Evolutionary conservation across 108 stramenopile species (phyloP).

Genomic region (Nitzschia sp.): DNA sequence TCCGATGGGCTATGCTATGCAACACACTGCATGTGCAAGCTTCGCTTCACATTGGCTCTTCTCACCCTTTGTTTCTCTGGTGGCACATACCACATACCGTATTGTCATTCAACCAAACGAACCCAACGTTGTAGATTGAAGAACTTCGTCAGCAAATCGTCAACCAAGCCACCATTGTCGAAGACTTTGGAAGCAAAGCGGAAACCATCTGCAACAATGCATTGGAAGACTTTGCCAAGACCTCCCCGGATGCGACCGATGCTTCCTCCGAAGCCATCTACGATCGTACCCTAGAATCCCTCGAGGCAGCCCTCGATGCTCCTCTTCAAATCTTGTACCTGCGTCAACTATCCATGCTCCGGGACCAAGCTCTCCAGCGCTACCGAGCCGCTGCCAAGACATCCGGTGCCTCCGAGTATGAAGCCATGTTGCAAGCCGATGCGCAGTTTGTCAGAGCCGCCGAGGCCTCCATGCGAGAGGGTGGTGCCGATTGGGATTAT

Average conservation of each 20-base stretch:
- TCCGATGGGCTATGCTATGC: too few relatives aligned
- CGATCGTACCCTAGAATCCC: slow-evolving; percentile 84
- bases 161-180: slow-evolving; percentile 67
- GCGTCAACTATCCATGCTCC: slow-evolving; percentile 77
- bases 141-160: slow-evolving; percentile 69
- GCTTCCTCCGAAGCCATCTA: slow-evolving; percentile 66
- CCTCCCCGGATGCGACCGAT: slow-evolving; percentile 77
- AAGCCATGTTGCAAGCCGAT: slow-evolving; percentile 94
- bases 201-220: slow-evolving; percentile 89
- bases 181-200: slow-evolving; percentile 80
- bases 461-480: slow-evolving; percentile 77
- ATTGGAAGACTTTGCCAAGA: slow-evolving; percentile 85
- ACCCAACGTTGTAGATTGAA: slow-evolving; percentile 66
- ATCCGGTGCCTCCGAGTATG: slow-evolving; percentile 86
- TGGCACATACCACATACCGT: too few relatives aligned
- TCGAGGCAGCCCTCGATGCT: slow-evolving; percentile 86
- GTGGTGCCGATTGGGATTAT: slow-evolving; percentile 79
- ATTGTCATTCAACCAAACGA: too few relatives aligned
- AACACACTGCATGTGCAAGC: too few relatives aligned
- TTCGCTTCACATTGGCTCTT: too few relatives aligned
- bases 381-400: slow-evolving; percentile 78
- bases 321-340: slow-evolving; percentile 91
- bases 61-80: too few relatives aligned
- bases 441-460: slow-evolving; percentile 80
- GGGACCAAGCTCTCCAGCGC: slow-evolving; percentile 83